Evolutionary conservation across 306 rosid species (phyloP).

Genomic region (Hippophae tibetana): DNA sequence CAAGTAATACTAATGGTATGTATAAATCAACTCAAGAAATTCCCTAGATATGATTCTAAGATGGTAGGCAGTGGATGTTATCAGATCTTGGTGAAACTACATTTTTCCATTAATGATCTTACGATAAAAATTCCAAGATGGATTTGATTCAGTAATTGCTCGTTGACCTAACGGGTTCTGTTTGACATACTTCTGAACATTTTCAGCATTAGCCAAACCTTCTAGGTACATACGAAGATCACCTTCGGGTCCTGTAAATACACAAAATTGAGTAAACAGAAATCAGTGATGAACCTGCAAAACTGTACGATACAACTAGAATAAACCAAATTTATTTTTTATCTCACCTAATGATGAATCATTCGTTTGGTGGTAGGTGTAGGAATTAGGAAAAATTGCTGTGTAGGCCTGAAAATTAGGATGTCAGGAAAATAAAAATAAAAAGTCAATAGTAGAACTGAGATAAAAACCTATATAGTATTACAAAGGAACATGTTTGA

Average conservation of each 20-base stretch:
- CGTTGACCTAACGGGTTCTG: slow-evolving; percentile 66
- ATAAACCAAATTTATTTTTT: too few species aligned
- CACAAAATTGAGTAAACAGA: background rate
- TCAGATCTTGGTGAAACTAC: background rate
- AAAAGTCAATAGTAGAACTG: slow-evolving; percentile 6
- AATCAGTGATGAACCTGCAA: too few species aligned
- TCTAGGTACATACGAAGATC: slow-evolving; percentile 57
- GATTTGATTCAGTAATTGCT: slow-evolving; percentile 44
- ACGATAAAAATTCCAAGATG: slow-evolving; percentile 47
- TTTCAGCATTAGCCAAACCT: slow-evolving; percentile 48
- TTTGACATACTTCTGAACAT: slow-evolving; percentile 49
- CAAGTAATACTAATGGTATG: background rate
- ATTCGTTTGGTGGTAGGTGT: slow-evolving; percentile 20
- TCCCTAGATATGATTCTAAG: background rate
- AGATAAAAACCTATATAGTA: background rate
- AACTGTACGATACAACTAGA: too few species aligned
- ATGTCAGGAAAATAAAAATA: slow-evolving; percentile 18
- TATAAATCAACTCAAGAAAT: background rate
- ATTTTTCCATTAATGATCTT: slow-evolving; percentile 8
- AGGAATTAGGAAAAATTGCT: slow-evolving; percentile 70
- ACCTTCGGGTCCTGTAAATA: slow-evolving; percentile 60
- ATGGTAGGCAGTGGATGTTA: too few species aligned
- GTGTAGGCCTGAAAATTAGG: slow-evolving; percentile 50
- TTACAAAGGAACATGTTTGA: background rate
- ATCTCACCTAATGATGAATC: slow-evolving; percentile 75